Base-by-base conservation (phyloP, 2,329 filamentous ascomycete species). In the Botrytis paeoniae region DNA sequence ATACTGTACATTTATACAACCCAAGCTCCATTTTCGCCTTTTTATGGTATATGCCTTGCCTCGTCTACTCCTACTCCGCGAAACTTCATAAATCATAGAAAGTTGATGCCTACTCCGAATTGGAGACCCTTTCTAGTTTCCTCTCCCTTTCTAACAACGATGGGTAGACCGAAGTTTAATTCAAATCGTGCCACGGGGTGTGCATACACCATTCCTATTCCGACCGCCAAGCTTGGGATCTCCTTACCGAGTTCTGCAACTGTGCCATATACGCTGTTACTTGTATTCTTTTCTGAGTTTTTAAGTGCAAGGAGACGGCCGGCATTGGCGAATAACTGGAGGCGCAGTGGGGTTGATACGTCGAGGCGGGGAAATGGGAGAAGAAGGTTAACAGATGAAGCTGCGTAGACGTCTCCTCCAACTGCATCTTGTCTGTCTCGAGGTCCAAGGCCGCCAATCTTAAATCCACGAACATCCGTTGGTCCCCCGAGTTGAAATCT, bases 71-170 rank as follows among this genome's bases (percentile, higher is more conserved):
- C 35, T 68, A 41, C 48, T 41, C 35, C 65, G n/a, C 65, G 22
- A 69, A 69, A 29, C n/a, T 57, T 39, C 35, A 64, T 57, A 37
- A 63, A 68, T 77, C 92, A 98, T 86, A 98, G 84, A 81, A 99
- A 98, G 84, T 93, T 97, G 80, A 99, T 94, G 68, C 96, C 96
- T 59, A 99, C 93, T n/a, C 96, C 96, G 79, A 99, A 91, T 81
- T 96, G 94, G 76, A 99, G 81, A 1, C 96, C 96, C 84, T 99
- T 99, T 72, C 95, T 89, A 25, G 90, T 91, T 78, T 96, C 91
- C 83, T 99, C 96, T 51, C 94, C 94, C 76, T 88, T 91, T 73
- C 96, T 88, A 79, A 94, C 82, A 29, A 95, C 91, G 74, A 99
- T 82, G 1, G 96, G 96, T 77, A 99, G 82, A 78, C 93, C 94